phyloP scores from a whole-genome alignment of 768 basidiomycete species.

The Pisolithus albus region DNA sequence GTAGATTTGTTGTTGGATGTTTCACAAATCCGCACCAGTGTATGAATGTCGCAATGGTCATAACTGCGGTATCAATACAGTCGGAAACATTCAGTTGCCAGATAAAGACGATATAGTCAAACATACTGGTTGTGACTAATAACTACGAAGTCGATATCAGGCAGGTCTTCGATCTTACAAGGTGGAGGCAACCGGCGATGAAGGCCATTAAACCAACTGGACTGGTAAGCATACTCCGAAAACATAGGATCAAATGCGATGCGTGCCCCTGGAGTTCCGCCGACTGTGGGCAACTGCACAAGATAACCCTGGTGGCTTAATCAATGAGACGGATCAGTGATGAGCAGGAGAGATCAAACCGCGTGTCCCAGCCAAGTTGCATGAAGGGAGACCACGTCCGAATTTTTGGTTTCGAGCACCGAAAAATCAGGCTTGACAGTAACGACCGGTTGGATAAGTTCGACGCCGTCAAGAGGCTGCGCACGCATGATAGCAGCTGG shows the following conservation, averaged over 20 bases:
- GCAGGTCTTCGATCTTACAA: conserved; percentile 32
- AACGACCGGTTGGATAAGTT: background rate
- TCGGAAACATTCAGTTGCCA: background rate
- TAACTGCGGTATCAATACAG: conserved; percentile 21
- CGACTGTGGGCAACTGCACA: conserved; percentile 19
- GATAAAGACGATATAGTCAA: background rate
- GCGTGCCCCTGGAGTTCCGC: conserved; percentile 17
- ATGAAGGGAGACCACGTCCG: background rate
- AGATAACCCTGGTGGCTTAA: conserved; percentile 19
- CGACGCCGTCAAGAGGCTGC: background rate
- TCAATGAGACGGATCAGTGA: background rate
- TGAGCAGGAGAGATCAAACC: conserved; percentile 12
- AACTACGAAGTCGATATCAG: conserved; percentile 32
- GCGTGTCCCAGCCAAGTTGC: conserved; percentile 37
- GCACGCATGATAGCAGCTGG: conserved; percentile 1
- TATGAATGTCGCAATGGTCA: conserved; percentile 36
- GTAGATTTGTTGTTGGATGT: conserved; percentile 7
- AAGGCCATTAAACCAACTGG: conserved; percentile 24
- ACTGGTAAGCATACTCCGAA: conserved; percentile 27
- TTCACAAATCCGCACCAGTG: conserved; percentile 19
- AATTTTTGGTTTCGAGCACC: background rate
- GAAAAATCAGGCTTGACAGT: conserved; percentile 2
- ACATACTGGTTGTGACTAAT: conserved; percentile 41
- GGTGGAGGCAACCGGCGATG: conserved; percentile 29
- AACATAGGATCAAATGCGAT: conserved; percentile 40